Evolutionary conservation across 2,329 filamentous ascomycete species (phyloP), one percentile per base, ranked within the genome.

Genomic region (Penicillium sp.): DNA sequence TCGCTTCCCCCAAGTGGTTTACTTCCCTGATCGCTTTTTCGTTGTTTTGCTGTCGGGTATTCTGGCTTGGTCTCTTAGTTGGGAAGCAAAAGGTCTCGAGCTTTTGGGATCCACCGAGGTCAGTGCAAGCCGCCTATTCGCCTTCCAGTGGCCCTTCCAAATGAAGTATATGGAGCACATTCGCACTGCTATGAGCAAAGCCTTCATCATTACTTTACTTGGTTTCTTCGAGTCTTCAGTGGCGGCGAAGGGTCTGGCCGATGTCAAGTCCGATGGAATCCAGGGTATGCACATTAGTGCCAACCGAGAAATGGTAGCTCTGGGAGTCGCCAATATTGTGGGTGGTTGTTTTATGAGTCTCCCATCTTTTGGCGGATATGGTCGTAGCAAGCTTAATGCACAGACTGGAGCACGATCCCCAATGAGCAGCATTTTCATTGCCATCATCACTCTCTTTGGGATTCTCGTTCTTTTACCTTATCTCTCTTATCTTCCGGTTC

Each of bases 201-300:
- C 91, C 0, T 96, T 99, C 68, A 81, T 97, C 51, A 96, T 99
- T 61, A 91, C 92, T 0, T 81, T 99, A 23, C 85, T 99, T 0
- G 94, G 94, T n/a, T 99, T 99, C 75, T 99, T 99, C 67, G 94
- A 99, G 74, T 96, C 91, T 2, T 96, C 92, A 0, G 92, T 99
- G 12, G 94, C 94, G 1, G 94, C 94, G 33, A 97, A 97, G 75
- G 93, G 90, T 59, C 78, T 99, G 2, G 89, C 89, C 14, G 79
- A 78, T 46, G 79, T 79, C 6, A 77, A 84, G 41, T 79, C 79
- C 49, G 84, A 88, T 59, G 85, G 85, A 9, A 87, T 97, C 29
- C 84, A 89, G 56, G 89, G 86, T 29, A 90, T 97, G 70, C 85
- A 89, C 50, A 80, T 97, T 41, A 96, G 92, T 69, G 85, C 94